Base-by-base conservation (phyloP, 1,284 basidiomycete genomes). In the Caloboletus firmus region DNA sequence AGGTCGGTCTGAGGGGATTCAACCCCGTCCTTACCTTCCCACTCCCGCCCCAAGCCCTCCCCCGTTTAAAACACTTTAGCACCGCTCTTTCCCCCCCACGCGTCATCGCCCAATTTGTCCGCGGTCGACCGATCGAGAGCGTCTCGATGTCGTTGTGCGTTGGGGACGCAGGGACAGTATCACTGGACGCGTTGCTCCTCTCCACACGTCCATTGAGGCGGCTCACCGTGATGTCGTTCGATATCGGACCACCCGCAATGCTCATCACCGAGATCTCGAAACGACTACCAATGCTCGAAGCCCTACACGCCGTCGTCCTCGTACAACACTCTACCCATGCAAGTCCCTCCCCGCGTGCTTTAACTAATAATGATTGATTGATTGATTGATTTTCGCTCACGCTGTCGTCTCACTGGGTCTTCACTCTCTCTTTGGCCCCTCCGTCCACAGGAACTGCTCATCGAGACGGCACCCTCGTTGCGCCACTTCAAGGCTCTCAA, bases 191-290 rank as follows among this genome's bases (percentile, higher is more conserved):
- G 2, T 68, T 85, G 11, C 59, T 63, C 8, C 62, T 72, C 37
- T 73, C 77, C 5, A 66, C 75, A 0, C 62, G 57, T 12, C 70
- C 76, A 0, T 64, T 85, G 49, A 71, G 69, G 48, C 74, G 80
- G 58, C 67, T 85, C 36, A 85, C 81, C 22, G 70, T 85, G 34
- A 80, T 85, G 70, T 79, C 79, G 31, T 79, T 85, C 39, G 83
- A 83, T 57, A 57, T 68, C 6, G 74, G 71, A 0, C 37, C 65
- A 0, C 80, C 79, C 8, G 62, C 69, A 1, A 67, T 71, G 42
- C 67, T 85, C 45, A 66, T 85, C 24, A 58, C 69, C 4, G 76
- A 79, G 49, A 71, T 85, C 7, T 72, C 79, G 4, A 57, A 62
- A 42, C 72, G 79, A 13, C 70, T 84, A 6, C 76, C 79, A 0